Conservation (phyloP, 768 basidiomycete species). For the Leccinum subtestaceum region DNA sequence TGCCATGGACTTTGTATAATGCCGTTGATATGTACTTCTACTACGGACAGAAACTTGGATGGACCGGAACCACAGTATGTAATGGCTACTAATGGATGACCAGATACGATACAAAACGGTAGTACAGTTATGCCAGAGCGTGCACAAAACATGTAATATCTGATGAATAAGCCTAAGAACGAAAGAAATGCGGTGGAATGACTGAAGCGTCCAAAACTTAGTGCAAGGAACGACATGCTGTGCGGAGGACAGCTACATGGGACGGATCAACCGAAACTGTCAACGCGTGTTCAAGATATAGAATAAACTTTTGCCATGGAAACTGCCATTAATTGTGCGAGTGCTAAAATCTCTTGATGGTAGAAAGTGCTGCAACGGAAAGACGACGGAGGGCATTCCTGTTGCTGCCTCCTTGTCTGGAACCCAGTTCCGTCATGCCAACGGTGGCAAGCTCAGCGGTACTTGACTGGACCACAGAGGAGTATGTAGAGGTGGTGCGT, state of each 20-base stretch:
- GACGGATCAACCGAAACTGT: not conserved
- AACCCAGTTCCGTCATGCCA: slow-evolving; percentile 8
- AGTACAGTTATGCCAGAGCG: not conserved
- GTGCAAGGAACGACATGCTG: slow-evolving; percentile 7
- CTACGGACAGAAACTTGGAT: not conserved
- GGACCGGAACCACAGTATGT: not conserved
- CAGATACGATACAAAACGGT: slow-evolving; percentile 19
- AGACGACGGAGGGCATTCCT: slow-evolving; percentile 28
- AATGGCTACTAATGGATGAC: not conserved
- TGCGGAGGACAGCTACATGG: not conserved
- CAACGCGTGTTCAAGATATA: slow-evolving; percentile 6
- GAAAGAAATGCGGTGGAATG: not conserved
- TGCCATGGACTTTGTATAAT: not conserved
- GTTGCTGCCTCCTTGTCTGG: slow-evolving; percentile 15
- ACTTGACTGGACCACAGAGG: slow-evolving; percentile 17
- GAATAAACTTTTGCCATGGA: slow-evolving; percentile 3
- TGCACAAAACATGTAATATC: not conserved
- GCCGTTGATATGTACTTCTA: not conserved
- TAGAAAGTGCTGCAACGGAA: slow-evolving; percentile 32
- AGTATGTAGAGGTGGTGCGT: slow-evolving; percentile 25
- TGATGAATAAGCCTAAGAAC: not conserved
- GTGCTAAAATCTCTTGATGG: slow-evolving; percentile 24
- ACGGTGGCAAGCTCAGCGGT: slow-evolving; percentile 7
- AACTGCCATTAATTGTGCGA: not conserved
- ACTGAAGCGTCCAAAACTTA: slow-evolving; percentile 1